Base-by-base conservation (phyloP, 78 protist genomes). In the Cavenderia fasciculata region DNA sequence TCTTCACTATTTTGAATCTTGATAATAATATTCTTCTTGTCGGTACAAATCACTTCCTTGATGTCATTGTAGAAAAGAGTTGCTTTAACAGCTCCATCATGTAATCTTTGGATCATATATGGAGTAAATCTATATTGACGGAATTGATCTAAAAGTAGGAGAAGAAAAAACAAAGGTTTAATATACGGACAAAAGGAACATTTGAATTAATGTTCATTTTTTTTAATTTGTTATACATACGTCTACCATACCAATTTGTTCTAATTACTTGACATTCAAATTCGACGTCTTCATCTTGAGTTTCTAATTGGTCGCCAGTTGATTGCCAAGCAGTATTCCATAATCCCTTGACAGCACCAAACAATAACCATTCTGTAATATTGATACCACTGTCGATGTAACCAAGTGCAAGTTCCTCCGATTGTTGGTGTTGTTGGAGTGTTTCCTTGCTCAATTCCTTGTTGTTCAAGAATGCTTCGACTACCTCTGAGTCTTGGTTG, bases 171-270 rank as follows among this genome's bases (percentile, higher is more conserved):
- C n/a, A n/a, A n/a, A n/a, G n/a, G n/a, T n/a, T n/a, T n/a, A n/a
- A n/a, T n/a, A n/a, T n/a, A n/a, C n/a, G n/a, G n/a, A n/a, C n/a
- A n/a, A n/a, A n/a, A n/a, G n/a, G n/a, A n/a, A n/a, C n/a, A n/a
- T n/a, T n/a, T n/a, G n/a, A n/a, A n/a, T n/a, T n/a, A n/a, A n/a
- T n/a, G n/a, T n/a, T n/a, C n/a, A n/a, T n/a, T n/a, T n/a, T n/a
- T n/a, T n/a, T n/a, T n/a, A n/a, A n/a, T n/a, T n/a, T n/a, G n/a
- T n/a, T n/a, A n/a, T n/a, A n/a, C n/a, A n/a, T n/a, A n/a, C n/a
- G 65, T 78, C 87, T 78, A 16, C 87, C 87, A 44, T 78, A 78
- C 87, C 87, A 78, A 65, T 78, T 78, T 11, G 87, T 78, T 49
- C 87, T 52, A 36, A 78, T 65, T 1, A 65, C 75, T 1, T 78